These are phyloP conservation scores for Neopestalotiopsis sp. DNA, from an alignment of 2,329 filamentous ascomycete species.

Conservation along the genomic window DNA sequence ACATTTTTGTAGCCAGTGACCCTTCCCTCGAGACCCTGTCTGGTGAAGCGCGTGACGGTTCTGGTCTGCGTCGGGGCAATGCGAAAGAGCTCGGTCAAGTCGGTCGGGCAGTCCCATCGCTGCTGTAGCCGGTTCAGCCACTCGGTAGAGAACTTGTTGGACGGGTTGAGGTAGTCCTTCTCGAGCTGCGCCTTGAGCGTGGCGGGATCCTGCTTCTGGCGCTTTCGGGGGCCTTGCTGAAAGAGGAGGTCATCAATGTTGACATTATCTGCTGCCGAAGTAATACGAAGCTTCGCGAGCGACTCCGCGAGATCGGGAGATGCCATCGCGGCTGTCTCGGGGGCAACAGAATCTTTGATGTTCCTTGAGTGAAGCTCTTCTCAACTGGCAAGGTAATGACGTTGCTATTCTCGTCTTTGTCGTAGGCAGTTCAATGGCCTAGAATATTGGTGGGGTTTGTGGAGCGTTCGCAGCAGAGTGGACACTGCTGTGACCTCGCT, in stretches of 20 bases:
- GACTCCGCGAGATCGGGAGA: conserved; percentile 47
- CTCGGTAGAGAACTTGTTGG: conserved; percentile 76
- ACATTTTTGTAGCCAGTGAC: conserved; percentile 95
- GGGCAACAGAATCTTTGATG: neutral
- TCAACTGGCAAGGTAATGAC: conserved; percentile 8
- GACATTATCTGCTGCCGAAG: conserved; percentile 34
- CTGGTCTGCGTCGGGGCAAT: conserved; percentile 90
- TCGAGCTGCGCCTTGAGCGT: conserved; percentile 75
- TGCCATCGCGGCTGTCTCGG: conserved; percentile 10
- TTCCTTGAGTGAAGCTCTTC: neutral
- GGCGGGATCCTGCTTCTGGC: conserved; percentile 57
- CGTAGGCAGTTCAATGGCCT: neutral
- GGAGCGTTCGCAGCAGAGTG: neutral
- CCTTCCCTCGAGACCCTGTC: conserved; percentile 88
- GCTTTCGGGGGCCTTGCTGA: conserved; percentile 45
- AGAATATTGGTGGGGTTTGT: conserved; percentile 15
- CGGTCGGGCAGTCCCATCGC: conserved; percentile 80
- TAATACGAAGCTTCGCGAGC: conserved; percentile 56
- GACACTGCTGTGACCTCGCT: neutral
- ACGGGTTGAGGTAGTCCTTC: conserved; percentile 77
- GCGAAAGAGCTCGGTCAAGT: conserved; percentile 84
- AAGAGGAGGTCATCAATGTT: conserved; percentile 65
- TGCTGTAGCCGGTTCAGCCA: conserved; percentile 93
- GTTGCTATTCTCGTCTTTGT: conserved; percentile 16
- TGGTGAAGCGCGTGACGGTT: conserved; percentile 90